These are phyloP conservation scores for Cercospora sp. DNA, from an alignment of 2,329 filamentous ascomycete genomes.

Conservation along the genomic window DNA sequence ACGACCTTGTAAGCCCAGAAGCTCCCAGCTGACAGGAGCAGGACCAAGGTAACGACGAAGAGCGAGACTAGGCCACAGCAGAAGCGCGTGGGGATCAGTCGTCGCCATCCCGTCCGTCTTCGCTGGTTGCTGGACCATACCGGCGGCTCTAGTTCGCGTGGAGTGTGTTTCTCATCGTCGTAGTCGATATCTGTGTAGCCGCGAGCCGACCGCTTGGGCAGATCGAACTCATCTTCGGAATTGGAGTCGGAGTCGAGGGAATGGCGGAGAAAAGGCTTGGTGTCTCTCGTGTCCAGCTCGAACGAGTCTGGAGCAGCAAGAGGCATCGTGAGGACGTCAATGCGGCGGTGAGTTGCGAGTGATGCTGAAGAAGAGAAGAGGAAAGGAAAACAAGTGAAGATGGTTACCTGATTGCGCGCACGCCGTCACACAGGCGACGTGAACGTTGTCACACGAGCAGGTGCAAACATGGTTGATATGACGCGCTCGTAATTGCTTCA, in stretches of 20 bases:
- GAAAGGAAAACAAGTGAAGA: not conserved
- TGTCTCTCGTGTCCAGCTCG: slow-evolving; percentile 33
- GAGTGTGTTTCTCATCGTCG: slow-evolving; percentile 29
- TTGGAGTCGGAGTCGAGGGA: slow-evolving; percentile 19
- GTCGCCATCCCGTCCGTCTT: slow-evolving; percentile 27
- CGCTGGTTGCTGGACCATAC: slow-evolving; percentile 28
- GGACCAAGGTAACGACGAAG: slow-evolving; percentile 44
- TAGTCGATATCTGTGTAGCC: slow-evolving; percentile 44
- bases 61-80: slow-evolving; percentile 47
- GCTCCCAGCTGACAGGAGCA: slow-evolving; percentile 48
- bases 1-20: slow-evolving; percentile 48
- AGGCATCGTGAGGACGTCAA: slow-evolving; percentile 27
- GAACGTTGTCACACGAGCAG: not conserved
- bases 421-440: not conserved
- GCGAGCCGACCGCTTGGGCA: not conserved
- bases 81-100: slow-evolving; percentile 42
- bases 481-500: not conserved
- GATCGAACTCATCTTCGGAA: slow-evolving; percentile 19
- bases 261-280: slow-evolving; percentile 14
- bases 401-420: not conserved
- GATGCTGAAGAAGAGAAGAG: not conserved
- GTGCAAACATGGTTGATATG: not conserved
- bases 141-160: slow-evolving; percentile 26
- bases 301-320: slow-evolving; percentile 34
- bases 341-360: not conserved